Percentiles rank a stretch among this genome's conserved stretches.
Conservation (phyloP, 495 filamentous ascomycete species). For the Penicillium ochrochloron region DNA sequence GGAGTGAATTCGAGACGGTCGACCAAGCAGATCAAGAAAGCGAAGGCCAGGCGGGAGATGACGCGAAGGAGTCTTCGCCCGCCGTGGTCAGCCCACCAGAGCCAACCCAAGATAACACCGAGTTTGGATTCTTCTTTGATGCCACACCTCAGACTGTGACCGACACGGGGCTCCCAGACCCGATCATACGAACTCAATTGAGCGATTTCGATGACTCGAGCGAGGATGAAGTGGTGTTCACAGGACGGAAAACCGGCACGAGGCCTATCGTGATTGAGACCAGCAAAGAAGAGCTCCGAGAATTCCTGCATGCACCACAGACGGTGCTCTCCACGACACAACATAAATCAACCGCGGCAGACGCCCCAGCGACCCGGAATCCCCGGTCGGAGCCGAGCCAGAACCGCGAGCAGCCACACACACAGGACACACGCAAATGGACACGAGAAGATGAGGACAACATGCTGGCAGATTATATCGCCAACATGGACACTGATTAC, state of each 20-base stretch:
- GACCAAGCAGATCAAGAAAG: slow-evolving; percentile 15
- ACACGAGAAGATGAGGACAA: slow-evolving; percentile 53
- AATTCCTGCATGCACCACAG: slow-evolving; percentile 9
- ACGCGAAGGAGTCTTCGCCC: slow-evolving; percentile 10
- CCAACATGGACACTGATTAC: slow-evolving; percentile 61
- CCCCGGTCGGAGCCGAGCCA: background rate
- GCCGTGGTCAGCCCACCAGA: slow-evolving; percentile 13
- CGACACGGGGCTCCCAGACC: slow-evolving; percentile 28
- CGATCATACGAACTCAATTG: slow-evolving; percentile 4
- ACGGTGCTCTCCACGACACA: background rate
- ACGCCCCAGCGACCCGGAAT: background rate
- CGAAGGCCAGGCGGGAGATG: background rate
- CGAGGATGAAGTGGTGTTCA: slow-evolving; percentile 53
- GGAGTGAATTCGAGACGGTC: slow-evolving; percentile 34
- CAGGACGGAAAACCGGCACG: slow-evolving; percentile 34
- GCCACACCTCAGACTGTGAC: slow-evolving; percentile 19
- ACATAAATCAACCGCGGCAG: background rate
- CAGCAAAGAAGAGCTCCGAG: slow-evolving; percentile 19
- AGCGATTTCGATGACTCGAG: slow-evolving; percentile 34
- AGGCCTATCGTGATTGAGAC: slow-evolving; percentile 25
- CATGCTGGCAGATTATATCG: slow-evolving; percentile 74
- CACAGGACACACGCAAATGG: slow-evolving; percentile 1
- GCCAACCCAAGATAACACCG: background rate
- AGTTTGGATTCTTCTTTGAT: slow-evolving; percentile 34
- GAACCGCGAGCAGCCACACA: background rate